phyloP scores from a whole-genome alignment of 495 filamentous ascomycete species.

The Penicillium crystallinum region DNA sequence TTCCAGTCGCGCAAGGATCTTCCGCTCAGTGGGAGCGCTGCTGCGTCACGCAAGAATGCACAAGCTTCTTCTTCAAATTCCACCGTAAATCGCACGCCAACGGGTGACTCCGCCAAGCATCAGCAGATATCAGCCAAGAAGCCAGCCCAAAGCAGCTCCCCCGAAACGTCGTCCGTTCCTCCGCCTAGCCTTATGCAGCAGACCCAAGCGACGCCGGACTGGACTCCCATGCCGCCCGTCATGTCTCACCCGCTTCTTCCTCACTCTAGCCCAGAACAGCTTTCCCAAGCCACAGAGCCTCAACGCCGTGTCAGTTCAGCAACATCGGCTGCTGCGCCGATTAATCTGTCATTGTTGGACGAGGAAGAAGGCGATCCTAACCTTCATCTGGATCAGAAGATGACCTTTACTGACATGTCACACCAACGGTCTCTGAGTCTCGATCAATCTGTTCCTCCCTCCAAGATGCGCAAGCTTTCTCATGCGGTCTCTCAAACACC shows the following conservation, averaged over 20 bases:
- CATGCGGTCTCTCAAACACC: slow-evolving; percentile 29
- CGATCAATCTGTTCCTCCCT: slow-evolving; percentile 32
- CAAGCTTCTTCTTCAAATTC: slow-evolving; percentile 30
- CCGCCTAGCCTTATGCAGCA: slow-evolving; percentile 32
- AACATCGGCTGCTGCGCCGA: slow-evolving; percentile 45
- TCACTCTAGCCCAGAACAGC: slow-evolving; percentile 50
- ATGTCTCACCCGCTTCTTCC: slow-evolving; percentile 39
- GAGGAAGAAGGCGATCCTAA: slow-evolving; percentile 51
- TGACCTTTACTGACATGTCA: slow-evolving; percentile 22
- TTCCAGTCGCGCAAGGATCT: slow-evolving; percentile 75
- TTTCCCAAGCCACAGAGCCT: slow-evolving; percentile 33
- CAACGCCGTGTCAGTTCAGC: slow-evolving; percentile 24
- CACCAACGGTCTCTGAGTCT: slow-evolving; percentile 18
- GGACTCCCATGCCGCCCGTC: slow-evolving; percentile 35
- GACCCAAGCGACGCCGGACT: slow-evolving; percentile 34
- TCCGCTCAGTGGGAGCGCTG: slow-evolving; percentile 64
- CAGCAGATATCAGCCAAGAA: slow-evolving; percentile 52
- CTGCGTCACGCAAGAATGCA: slow-evolving; percentile 55
- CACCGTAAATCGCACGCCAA: slow-evolving; percentile 42
- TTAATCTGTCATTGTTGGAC: slow-evolving; percentile 70
- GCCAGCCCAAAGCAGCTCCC: slow-evolving; percentile 38
- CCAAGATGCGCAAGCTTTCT: slow-evolving; percentile 42
- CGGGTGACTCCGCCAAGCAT: slow-evolving; percentile 38
- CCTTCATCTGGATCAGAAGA: slow-evolving; percentile 23
- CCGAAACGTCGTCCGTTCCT: slow-evolving; percentile 34